phyloP scores from a whole-genome alignment of 139 green algal species.

The Picochlorum sp. region DNA sequence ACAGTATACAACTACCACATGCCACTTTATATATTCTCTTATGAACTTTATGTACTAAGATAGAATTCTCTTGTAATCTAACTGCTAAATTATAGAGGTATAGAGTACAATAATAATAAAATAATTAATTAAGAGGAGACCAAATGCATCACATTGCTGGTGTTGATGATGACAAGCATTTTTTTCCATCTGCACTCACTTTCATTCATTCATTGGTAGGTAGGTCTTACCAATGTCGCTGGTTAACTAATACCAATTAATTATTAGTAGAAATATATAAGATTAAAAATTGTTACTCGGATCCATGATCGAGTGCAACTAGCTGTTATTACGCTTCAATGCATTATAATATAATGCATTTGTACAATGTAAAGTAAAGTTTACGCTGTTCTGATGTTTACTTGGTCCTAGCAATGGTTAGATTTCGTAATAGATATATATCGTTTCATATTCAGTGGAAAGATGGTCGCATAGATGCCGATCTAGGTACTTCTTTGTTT shows the following conservation, averaged over 20 bases:
- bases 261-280: no score
- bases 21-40: no score
- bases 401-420: slow-evolving; percentile 16
- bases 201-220: no score
- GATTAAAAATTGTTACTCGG: no score
- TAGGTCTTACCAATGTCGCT: no score
- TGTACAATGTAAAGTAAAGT: not conserved
- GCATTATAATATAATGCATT: not conserved
- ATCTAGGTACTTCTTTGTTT: slow-evolving; percentile 19
- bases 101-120: not conserved
- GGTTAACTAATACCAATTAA: no score
- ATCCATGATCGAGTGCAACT: no score
- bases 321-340: no score
- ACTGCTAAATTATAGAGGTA: not conserved
- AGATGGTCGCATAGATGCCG: slow-evolving; percentile 24
- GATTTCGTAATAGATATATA: slow-evolving; percentile 37
- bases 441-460: slow-evolving; percentile 31
- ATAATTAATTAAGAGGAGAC: not conserved
- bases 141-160: not conserved
- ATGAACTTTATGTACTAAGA: not conserved
- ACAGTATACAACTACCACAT: no score
- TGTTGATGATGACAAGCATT: no score
- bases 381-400: not conserved
- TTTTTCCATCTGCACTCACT: no score
- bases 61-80: not conserved